phyloP scores from a whole-genome alignment of 371 early-diverging fungal genomes.

The Apophysomyces sp. region DNA sequence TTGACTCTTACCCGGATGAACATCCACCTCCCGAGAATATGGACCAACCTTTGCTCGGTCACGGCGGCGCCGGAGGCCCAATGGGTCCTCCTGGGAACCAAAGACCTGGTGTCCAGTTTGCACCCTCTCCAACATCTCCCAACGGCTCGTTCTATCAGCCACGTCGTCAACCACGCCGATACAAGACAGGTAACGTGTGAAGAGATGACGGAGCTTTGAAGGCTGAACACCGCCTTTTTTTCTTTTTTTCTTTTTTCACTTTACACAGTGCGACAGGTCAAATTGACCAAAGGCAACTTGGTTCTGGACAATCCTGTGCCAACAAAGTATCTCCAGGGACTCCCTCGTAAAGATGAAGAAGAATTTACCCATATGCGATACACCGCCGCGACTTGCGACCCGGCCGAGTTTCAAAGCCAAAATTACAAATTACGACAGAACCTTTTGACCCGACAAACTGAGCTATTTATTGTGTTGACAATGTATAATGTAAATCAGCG shows the following conservation, averaged over 20 bases:
- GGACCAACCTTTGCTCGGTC: constrained; percentile 19
- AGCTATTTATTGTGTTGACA: constrained; percentile 88
- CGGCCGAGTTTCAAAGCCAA: constrained; percentile 73
- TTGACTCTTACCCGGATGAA: constrained; percentile 9
- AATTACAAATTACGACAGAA: constrained; percentile 84
- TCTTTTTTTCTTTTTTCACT: neutral
- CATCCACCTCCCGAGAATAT: constrained; percentile 5
- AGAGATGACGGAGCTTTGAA: too few species aligned
- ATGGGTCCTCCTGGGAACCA: neutral
- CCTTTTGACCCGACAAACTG: constrained; percentile 72
- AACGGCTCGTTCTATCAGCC: constrained; percentile 56
- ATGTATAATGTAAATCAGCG: constrained; percentile 82
- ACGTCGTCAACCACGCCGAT: constrained; percentile 55
- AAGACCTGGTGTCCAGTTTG: constrained; percentile 12
- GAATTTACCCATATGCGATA: constrained; percentile 83
- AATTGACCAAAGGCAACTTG: constrained; percentile 72
- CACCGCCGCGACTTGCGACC: constrained; percentile 84
- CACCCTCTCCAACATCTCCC: constrained; percentile 25
- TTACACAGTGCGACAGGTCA: constrained; percentile 53
- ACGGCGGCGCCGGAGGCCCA: constrained; percentile 11
- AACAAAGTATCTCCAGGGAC: constrained; percentile 53
- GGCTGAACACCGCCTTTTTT: neutral
- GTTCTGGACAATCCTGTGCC: constrained; percentile 80
- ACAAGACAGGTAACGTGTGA: constrained; percentile 56
- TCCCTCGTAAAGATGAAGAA: constrained; percentile 57